Conservation (phyloP, 805 yeast species). For the Saturnispora dispora region DNA sequence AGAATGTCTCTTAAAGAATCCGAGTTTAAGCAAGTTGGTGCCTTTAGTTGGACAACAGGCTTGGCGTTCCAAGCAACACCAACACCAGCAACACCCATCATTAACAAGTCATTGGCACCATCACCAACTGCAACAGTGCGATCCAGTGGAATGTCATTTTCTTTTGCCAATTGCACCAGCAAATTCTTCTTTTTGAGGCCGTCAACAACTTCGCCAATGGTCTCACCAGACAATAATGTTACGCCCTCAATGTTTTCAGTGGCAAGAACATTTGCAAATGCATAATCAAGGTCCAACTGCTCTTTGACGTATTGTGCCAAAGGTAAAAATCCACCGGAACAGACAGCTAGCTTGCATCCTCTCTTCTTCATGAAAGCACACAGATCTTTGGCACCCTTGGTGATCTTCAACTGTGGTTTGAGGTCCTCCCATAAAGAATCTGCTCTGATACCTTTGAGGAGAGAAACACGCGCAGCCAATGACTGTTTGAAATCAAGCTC, state of each 20-base stretch:
- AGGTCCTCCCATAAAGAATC: constrained; percentile 69
- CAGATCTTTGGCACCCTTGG: constrained; percentile 80
- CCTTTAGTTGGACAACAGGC: constrained; percentile 76
- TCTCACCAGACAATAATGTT: constrained; percentile 58
- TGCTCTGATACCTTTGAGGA: constrained; percentile 77
- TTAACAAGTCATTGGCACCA: constrained; percentile 90
- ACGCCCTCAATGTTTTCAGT: constrained; percentile 34
- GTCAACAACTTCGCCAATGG: constrained; percentile 76
- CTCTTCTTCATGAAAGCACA: constrained; percentile 48
- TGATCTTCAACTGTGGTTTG: constrained; percentile 56
- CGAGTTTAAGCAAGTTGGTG: constrained; percentile 76
- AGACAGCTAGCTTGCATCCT: constrained; percentile 72
- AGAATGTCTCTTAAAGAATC: constrained; percentile 64
- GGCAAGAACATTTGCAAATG: constrained; percentile 68
- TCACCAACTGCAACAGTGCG: constrained; percentile 84
- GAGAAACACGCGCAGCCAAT: constrained; percentile 58
- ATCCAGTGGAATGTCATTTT: constrained; percentile 41
- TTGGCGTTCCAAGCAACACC: constrained; percentile 98
- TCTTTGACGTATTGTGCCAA: constrained; percentile 69
- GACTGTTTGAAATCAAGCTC: constrained; percentile 87
- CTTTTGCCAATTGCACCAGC: constrained; percentile 49
- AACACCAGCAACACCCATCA: constrained; percentile 88
- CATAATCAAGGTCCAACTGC: constrained; percentile 69
- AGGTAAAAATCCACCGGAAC: constrained; percentile 92
- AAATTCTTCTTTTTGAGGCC: constrained; percentile 76